Evolutionary conservation across 805 yeast genomes (phyloP), one percentile per base, ranked within the genome.

Genomic region (Wickerhamiella azymoides): DNA sequence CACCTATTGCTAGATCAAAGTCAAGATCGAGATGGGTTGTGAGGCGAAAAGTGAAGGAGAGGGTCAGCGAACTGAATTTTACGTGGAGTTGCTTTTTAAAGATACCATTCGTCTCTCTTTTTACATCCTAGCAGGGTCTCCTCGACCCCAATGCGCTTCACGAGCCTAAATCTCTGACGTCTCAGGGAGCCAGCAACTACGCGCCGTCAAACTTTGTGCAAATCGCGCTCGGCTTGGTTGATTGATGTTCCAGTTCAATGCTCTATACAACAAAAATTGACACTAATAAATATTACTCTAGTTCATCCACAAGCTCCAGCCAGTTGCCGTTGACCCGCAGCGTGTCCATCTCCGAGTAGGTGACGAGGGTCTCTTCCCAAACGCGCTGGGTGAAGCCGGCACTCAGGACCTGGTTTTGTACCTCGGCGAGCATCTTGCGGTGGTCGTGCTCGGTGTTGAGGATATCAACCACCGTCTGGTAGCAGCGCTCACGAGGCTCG

Each of bases 251-350:
- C n/a, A n/a, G n/a, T n/a, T n/a, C n/a, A n/a, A n/a, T n/a, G n/a
- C n/a, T n/a, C n/a, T n/a, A n/a, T n/a, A n/a, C n/a, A n/a, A n/a
- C n/a, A n/a, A n/a, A n/a, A 21, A 21, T 33, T 33, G n/a, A 33
- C 36, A 36, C 25, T 17, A 36, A 36, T 36, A 36, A 36, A 36
- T 36, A 36, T 10, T 6, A n/a, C 14, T 28, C 14, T 4, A 21
- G 9, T 11, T 35, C 45, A 13, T 42, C 40, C 33, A 42, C 45
- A n/a, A 42, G 26, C 36, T 42, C 40, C 18, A 42, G 35, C 45
- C 45, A 42, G 10, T 25, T 21, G 9, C 45, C 45, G 18, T 27
- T 25, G 14, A 42, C 16, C 6, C 40, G 45, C n/a, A 42, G 16
- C 3, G 35, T 36, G 18, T 36, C 18, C n/a, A 13, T 36, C 13